Conservation (phyloP, 257 asterid genomes). For the Solanum chmielewskii region DNA sequence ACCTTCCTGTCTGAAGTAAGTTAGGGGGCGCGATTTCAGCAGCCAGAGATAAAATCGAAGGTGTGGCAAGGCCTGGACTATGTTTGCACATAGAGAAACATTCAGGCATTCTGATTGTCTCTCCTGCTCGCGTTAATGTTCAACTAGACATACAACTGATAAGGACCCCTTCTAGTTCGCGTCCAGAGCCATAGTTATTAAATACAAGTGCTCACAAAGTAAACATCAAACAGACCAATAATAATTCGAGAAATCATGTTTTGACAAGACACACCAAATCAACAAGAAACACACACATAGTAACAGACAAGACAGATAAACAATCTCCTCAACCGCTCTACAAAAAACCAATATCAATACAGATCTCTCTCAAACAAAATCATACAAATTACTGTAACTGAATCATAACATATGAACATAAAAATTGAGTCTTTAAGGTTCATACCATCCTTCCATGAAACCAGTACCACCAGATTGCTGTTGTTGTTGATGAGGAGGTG, state of each 20-base stretch:
- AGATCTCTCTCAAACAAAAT: neutral
- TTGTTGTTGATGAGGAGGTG: slow-evolving; percentile 43
- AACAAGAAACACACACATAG: neutral
- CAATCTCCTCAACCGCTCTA: neutral
- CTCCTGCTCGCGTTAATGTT: neutral
- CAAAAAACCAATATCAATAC: neutral
- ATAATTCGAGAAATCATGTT: neutral
- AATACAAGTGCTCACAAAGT: neutral
- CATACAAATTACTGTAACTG: neutral
- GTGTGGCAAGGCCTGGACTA: neutral
- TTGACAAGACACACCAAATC: neutral
- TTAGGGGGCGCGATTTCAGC: neutral
- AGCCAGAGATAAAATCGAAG: neutral
- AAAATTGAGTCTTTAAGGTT: neutral
- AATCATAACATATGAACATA: neutral
- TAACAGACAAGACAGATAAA: neutral
- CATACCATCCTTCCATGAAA: slow-evolving; percentile 57
- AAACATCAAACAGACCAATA: neutral
- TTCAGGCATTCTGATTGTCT: neutral
- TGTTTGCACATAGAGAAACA: neutral
- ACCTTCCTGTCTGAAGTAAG: neutral
- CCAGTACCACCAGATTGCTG: slow-evolving; percentile 31
- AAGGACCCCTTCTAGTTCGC: neutral
- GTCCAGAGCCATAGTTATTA: neutral
- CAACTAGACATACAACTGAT: neutral